phyloP scores from a whole-genome alignment of 257 asterid genomes.

The Ballota nigra region DNA sequence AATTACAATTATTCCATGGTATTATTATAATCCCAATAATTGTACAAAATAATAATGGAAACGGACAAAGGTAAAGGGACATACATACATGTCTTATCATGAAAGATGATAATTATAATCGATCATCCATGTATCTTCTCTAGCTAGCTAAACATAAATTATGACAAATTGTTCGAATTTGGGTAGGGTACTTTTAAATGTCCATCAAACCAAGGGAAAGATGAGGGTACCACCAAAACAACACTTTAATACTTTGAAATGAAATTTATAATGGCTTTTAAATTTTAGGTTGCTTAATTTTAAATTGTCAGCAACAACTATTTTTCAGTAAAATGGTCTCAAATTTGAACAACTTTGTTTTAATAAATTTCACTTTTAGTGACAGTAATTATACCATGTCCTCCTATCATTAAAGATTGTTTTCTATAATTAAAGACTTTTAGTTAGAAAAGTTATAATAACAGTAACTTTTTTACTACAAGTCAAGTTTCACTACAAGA shows the following conservation, averaged over 20 bases:
- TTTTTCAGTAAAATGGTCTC: neutral
- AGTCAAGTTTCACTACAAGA: too few species aligned
- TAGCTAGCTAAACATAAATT: slow-evolving; percentile 1
- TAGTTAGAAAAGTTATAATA: too few species aligned
- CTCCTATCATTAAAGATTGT: too few species aligned
- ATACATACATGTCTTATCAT: slow-evolving; percentile 10
- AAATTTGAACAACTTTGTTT: neutral
- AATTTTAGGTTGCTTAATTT: neutral
- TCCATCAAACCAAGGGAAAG: slow-evolving; percentile 11
- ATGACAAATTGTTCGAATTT: neutral
- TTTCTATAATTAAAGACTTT: too few species aligned
- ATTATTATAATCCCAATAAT: slow-evolving; percentile 13
- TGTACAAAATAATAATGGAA: slow-evolving; percentile 14
- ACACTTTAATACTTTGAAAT: neutral
- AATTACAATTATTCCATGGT: slow-evolving; percentile 10
- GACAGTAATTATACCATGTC: too few species aligned
- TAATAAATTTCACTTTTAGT: too few species aligned
- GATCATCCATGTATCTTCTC: neutral
- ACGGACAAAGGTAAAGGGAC: slow-evolving; percentile 22
- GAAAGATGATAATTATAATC: slow-evolving; percentile 15
- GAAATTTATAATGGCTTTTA: neutral
- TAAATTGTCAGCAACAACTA: neutral
- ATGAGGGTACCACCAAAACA: slow-evolving; percentile 13
- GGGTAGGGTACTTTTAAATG: slow-evolving; percentile 27
- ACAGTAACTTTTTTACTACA: too few species aligned